phyloP scores from a whole-genome alignment of 257 asterid species.

The Capsicum baccatum region DNA sequence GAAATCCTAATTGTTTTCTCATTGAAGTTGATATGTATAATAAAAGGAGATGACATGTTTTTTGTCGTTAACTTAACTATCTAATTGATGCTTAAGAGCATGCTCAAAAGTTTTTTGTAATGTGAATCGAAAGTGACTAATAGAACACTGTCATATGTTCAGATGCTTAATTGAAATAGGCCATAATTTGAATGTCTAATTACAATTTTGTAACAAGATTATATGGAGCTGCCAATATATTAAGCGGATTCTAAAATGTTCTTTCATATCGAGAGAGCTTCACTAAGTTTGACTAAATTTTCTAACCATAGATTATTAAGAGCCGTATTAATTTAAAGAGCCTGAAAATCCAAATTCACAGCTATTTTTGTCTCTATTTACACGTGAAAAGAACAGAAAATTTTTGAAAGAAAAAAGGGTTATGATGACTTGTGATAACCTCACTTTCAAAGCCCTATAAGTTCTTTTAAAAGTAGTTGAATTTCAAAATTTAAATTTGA shows the following conservation, averaged over 20 bases:
- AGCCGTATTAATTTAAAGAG: neutral
- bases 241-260: neutral
- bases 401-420: neutral
- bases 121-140: too few species aligned
- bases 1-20: too few species aligned
- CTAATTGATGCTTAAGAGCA: too few species aligned
- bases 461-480: neutral
- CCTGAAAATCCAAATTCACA: neutral
- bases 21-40: too few species aligned
- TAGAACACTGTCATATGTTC: too few species aligned
- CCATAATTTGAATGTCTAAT: too few species aligned
- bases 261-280: neutral
- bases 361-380: conserved; percentile 18
- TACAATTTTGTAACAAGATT: too few species aligned
- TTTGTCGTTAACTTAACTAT: too few species aligned
- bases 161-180: too few species aligned
- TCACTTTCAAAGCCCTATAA: neutral
- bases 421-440: conserved; percentile 5
- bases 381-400: conserved; percentile 10
- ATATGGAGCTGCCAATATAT: too few species aligned
- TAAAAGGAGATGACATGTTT: too few species aligned
- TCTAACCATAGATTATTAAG: neutral
- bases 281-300: neutral
- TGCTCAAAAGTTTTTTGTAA: too few species aligned
- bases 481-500: neutral